Percentiles rank a stretch among this genome's conserved stretches.
Evolutionary conservation across 768 basidiomycete species (phyloP).

Genomic region (Lactifluus rugatus): DNA sequence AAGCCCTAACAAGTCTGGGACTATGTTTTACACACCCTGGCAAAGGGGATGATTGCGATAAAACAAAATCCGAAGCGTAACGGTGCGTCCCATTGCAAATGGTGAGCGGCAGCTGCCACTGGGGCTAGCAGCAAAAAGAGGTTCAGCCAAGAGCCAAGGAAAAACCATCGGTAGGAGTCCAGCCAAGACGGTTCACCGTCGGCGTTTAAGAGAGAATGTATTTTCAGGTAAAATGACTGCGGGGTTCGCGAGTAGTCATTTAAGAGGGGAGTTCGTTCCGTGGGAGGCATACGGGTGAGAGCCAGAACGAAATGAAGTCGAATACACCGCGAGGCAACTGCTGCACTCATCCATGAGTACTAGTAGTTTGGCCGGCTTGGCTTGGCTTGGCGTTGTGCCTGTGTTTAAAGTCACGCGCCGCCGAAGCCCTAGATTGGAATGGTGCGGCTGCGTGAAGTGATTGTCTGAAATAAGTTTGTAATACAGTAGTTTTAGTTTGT

Average conservation of each 20-base stretch:
- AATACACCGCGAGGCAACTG: neutral
- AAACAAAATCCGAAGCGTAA: slow-evolving; percentile 67
- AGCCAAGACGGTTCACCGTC: slow-evolving; percentile 56
- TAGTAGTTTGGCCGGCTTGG: too few relatives aligned
- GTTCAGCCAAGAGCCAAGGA: slow-evolving; percentile 64
- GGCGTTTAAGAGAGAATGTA: slow-evolving; percentile 38
- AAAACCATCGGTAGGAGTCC: slow-evolving; percentile 47
- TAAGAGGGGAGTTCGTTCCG: slow-evolving; percentile 14
- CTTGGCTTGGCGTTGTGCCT: neutral
- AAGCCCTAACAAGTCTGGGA: neutral
- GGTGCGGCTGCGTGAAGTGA: too few relatives aligned
- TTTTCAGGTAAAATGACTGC: slow-evolving; percentile 29
- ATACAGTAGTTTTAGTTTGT: too few relatives aligned
- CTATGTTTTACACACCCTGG: slow-evolving; percentile 45
- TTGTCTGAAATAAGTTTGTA: too few relatives aligned
- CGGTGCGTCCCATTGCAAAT: slow-evolving; percentile 66
- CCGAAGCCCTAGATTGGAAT: too few relatives aligned
- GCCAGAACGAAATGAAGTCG: neutral
- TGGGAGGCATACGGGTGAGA: neutral
- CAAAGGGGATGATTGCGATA: slow-evolving; percentile 77
- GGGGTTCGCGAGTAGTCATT: slow-evolving; percentile 31
- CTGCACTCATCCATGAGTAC: too few relatives aligned
- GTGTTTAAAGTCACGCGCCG: neutral
- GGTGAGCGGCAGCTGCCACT: slow-evolving; percentile 54
- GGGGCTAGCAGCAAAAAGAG: slow-evolving; percentile 74